Percentiles rank a stretch among this genome's conserved stretches.
Evolutionary conservation across 352 stramenopile genomes (phyloP).

Genomic region (Plasmopara halstedii): DNA sequence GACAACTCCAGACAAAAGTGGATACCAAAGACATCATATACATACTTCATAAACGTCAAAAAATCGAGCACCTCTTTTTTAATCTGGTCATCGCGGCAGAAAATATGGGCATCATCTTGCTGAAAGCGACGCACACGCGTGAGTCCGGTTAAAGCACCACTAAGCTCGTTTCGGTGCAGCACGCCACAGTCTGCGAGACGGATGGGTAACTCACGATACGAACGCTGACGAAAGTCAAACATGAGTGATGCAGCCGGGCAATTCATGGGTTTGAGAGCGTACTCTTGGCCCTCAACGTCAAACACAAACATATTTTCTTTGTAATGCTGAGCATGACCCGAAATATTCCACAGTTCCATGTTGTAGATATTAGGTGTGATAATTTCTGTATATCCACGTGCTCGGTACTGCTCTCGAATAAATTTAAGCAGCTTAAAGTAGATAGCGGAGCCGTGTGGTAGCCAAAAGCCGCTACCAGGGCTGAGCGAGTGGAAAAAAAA

Average conservation of each 20-base stretch:
- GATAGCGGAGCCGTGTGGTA: slow-evolving; percentile 92
- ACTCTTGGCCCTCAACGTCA: slow-evolving; percentile 92
- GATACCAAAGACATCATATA: slow-evolving; percentile 98
- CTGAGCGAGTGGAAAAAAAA: slow-evolving; percentile 93
- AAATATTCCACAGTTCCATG: slow-evolving; percentile 96
- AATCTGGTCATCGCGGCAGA: slow-evolving; percentile 94
- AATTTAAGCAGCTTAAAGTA: slow-evolving; percentile 98
- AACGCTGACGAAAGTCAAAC: slow-evolving; percentile 91
- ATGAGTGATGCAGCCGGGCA: slow-evolving; percentile 98
- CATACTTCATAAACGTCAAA: slow-evolving; percentile 95
- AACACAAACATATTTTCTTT: slow-evolving; percentile 99
- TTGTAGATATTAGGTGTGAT: slow-evolving; percentile 99
- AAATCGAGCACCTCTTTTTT: slow-evolving; percentile 84
- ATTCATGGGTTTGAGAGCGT: slow-evolving; percentile 99
- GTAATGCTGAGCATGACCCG: slow-evolving; percentile 96
- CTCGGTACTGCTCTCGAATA: slow-evolving; percentile 85
- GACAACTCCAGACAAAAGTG: slow-evolving; percentile 96
- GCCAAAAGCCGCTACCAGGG: slow-evolving; percentile 93
- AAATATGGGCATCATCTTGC: slow-evolving; percentile 99
- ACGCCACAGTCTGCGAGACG: slow-evolving; percentile 98
- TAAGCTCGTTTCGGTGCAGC: slow-evolving; percentile 95
- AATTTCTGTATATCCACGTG: slow-evolving; percentile 85
- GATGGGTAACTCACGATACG: slow-evolving; percentile 95
- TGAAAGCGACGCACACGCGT: slow-evolving; percentile 96
- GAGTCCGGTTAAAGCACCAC: slow-evolving; percentile 93